phyloP scores from a whole-genome alignment of 176 grass and related monocot species.

The Poa pratensis region DNA sequence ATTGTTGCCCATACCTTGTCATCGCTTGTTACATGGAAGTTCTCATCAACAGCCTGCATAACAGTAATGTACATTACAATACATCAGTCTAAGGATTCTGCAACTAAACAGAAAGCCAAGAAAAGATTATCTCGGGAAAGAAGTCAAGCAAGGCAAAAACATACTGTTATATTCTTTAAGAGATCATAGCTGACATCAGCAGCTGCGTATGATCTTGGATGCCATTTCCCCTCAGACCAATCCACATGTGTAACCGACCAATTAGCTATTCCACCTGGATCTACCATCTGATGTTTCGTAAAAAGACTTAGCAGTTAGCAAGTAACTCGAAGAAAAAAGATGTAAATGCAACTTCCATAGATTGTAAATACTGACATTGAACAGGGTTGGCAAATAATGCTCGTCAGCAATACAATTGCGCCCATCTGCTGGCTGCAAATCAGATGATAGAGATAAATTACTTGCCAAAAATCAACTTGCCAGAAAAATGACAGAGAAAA shows the following conservation, averaged over 20 bases:
- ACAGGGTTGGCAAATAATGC: conserved; percentile 98
- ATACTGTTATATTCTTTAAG: conserved; percentile 90
- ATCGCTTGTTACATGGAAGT: conserved; percentile 84
- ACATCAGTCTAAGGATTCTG: neutral
- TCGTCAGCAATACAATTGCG: conserved; percentile 97
- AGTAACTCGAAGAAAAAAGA: conserved; percentile 18
- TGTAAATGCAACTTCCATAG: conserved; percentile 37
- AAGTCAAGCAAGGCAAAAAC: conserved; percentile 39
- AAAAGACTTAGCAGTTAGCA: conserved; percentile 35
- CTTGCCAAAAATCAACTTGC: conserved; percentile 1
- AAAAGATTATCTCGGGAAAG: neutral
- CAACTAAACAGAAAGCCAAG: neutral
- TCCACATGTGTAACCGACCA: conserved; percentile 98
- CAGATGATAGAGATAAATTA: conserved; percentile 25
- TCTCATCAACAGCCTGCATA: conserved; percentile 81
- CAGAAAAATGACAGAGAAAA: conserved; percentile 16
- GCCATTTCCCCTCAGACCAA: conserved; percentile 99
- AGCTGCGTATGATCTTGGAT: conserved; percentile 84
- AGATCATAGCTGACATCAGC: conserved; percentile 85
- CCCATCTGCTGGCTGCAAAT: conserved; percentile 81
- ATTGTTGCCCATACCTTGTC: conserved; percentile 57
- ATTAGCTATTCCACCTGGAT: conserved; percentile 91
- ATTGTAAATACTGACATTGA: conserved; percentile 67
- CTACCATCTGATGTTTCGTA: conserved; percentile 71
- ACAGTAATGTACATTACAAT: conserved; percentile 31